Evolutionary conservation across 495 filamentous ascomycete species (phyloP).

Genomic region (Cryomyces minteri): DNA sequence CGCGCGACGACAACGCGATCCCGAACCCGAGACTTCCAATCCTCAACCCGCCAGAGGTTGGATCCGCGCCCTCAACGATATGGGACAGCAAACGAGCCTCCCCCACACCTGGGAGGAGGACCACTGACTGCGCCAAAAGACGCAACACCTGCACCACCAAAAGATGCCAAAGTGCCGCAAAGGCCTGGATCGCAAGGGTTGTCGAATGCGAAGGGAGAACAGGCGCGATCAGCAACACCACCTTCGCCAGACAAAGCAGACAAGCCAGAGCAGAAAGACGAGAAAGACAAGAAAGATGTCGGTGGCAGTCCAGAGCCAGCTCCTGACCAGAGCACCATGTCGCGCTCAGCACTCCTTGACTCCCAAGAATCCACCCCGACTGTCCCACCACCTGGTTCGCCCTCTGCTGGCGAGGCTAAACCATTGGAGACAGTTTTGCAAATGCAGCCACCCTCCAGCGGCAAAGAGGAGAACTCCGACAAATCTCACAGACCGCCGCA

Average conservation of each 20-base stretch:
- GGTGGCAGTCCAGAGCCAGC: constrained; percentile 1
- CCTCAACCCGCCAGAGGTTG: constrained; percentile 15
- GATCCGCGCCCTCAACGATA: constrained; percentile 26
- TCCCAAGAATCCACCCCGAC: background rate
- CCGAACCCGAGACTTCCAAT: constrained; percentile 1
- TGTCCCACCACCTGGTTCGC: background rate
- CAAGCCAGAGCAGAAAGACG: constrained; percentile 5
- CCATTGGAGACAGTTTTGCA: constrained; percentile 50
- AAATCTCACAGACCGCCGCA: constrained; percentile 35
- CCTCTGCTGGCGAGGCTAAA: constrained; percentile 17
- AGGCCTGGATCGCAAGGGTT: background rate
- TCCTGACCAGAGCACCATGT: background rate
- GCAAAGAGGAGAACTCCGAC: constrained; percentile 16
- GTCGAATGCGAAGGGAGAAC: background rate
- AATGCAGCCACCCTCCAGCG: constrained; percentile 28
- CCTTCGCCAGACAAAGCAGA: constrained; percentile 4
- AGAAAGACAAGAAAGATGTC: background rate
- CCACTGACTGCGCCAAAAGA: background rate
- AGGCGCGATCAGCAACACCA: background rate
- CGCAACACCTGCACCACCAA: background rate
- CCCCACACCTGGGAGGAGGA: constrained; percentile 13
- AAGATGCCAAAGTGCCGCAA: background rate
- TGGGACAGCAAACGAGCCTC: constrained; percentile 46
- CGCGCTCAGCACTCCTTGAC: background rate
- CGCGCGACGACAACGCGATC: constrained; percentile 1